A percentile compares a stretch with the other conserved stretches of the same genome.
Evolutionary conservation across 192 early-diverging fungal species (phyloP).

Genomic region (Chytriomyces sp.): DNA sequence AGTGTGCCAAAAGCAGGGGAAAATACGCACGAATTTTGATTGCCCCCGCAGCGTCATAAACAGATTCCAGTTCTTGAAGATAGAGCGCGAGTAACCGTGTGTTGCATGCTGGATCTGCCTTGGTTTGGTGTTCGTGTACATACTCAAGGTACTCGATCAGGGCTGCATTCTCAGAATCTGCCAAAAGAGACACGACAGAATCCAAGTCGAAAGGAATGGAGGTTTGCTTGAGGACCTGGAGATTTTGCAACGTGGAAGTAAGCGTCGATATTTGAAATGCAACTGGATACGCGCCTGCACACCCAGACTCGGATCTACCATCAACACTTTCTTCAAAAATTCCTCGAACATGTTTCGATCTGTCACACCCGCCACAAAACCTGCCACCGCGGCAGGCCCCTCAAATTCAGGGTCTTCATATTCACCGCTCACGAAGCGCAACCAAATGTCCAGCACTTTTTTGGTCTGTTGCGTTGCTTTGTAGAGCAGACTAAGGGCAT

Average conservation of each 20-base stretch:
- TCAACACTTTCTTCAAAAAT: conserved; percentile 35
- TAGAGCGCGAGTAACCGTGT: neutral
- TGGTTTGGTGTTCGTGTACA: conserved; percentile 11
- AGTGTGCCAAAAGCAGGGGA: neutral
- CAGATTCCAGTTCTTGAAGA: neutral
- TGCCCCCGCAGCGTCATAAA: neutral
- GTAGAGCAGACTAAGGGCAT: conserved; percentile 63
- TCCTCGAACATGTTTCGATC: conserved; percentile 31
- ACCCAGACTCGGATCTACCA: conserved; percentile 31
- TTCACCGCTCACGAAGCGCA: conserved; percentile 56
- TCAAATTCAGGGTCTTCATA: conserved; percentile 55
- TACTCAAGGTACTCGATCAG: conserved; percentile 31
- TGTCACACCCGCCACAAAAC: conserved; percentile 16
- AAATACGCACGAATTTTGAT: neutral
- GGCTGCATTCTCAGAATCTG: conserved; percentile 4
- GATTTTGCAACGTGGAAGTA: conserved; percentile 12
- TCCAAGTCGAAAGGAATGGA: conserved; percentile 14
- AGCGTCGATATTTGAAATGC: neutral
- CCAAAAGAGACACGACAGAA: too few relatives aligned
- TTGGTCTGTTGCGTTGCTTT: conserved; percentile 49
- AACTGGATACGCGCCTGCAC: conserved; percentile 33
- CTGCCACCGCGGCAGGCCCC: conserved; percentile 25
- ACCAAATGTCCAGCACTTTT: conserved; percentile 54
- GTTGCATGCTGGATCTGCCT: neutral
- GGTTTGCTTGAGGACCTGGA: conserved; percentile 10